Conservation (phyloP, 1,139 yeast genomes). For the Hyphopichia khmerensis region DNA sequence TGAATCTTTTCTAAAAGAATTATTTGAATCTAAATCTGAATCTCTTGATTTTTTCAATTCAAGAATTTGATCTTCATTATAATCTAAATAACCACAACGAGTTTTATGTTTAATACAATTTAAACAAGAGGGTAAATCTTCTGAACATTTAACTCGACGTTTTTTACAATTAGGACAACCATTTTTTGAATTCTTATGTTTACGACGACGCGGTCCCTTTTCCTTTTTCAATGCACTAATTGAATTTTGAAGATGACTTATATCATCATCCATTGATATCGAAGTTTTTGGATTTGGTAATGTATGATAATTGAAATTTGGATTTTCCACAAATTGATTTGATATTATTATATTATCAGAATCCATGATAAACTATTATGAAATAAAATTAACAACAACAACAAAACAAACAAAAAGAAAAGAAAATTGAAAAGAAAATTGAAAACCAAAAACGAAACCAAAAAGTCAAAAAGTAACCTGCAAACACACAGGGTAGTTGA, state of each 20-base stretch:
- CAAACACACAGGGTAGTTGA: too few species aligned
- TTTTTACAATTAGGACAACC: conserved; percentile 49
- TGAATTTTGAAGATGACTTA: not conserved
- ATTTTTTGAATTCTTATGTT: conserved; percentile 30
- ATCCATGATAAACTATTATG: not conserved
- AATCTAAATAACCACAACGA: conserved; percentile 41
- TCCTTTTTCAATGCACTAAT: not conserved
- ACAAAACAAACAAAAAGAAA: not conserved
- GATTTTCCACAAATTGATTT: not conserved
- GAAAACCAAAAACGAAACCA: not conserved
- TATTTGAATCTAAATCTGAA: not conserved
- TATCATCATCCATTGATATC: not conserved
- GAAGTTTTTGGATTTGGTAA: not conserved
- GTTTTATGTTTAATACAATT: conserved; percentile 45
- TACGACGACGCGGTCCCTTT: conserved; percentile 20
- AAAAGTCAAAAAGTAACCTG: too few species aligned
- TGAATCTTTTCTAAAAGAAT: not conserved
- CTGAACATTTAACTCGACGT: conserved; percentile 44
- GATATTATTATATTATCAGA: not conserved
- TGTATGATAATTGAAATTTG: not conserved
- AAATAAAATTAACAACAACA: not conserved
- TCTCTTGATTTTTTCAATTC: conserved; percentile 25
- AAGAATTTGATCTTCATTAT: conserved; percentile 31
- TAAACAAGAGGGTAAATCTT: conserved; percentile 40
- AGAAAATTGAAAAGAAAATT: not conserved